A percentile compares a stretch with the other conserved stretches of the same genome.
Evolutionary conservation across 2,329 filamentous ascomycete species (phyloP).

Genomic region (Incumbomyces lentus): DNA sequence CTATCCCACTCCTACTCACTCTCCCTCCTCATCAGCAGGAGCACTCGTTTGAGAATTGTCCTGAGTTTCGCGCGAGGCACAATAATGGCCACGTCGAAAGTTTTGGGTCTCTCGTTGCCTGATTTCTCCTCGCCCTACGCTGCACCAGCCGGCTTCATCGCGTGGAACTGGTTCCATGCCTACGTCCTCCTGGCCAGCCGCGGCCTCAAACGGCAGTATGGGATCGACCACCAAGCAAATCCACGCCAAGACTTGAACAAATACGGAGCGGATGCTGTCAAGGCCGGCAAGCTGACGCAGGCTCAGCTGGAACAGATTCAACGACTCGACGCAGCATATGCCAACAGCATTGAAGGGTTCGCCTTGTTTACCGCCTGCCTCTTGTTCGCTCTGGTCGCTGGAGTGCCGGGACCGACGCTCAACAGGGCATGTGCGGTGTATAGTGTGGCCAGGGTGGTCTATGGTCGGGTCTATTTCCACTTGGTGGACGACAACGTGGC

Average conservation of each 20-base stretch:
- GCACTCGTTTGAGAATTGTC: too few relatives aligned
- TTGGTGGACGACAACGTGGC: constrained; percentile 28
- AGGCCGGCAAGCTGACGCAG: constrained; percentile 35
- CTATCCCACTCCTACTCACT: too few relatives aligned
- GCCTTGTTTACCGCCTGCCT: constrained; percentile 28
- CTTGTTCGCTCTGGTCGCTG: constrained; percentile 31
- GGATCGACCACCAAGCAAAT: constrained; percentile 38
- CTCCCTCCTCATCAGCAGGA: too few relatives aligned
- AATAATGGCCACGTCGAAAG: too few relatives aligned
- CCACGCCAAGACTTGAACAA: constrained; percentile 38
- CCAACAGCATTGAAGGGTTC: constrained; percentile 34
- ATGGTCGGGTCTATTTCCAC: constrained; percentile 32
- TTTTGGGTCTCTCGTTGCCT: too few relatives aligned
- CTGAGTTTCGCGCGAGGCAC: too few relatives aligned
- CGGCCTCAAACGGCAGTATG: constrained; percentile 32
- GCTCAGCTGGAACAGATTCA: constrained; percentile 33
- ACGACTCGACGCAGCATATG: constrained; percentile 37
- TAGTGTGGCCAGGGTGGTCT: constrained; percentile 32
- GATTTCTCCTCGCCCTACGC: too few relatives aligned
- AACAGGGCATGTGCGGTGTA: constrained; percentile 33
- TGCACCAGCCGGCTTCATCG: constrained; percentile 10
- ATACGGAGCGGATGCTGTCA: constrained; percentile 35
- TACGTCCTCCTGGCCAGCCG: constrained; percentile 37
- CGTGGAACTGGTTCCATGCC: constrained; percentile 27
- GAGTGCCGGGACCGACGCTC: constrained; percentile 27